phyloP scores from a whole-genome alignment of 139 green algal species.

The Tetraselmis striata region DNA sequence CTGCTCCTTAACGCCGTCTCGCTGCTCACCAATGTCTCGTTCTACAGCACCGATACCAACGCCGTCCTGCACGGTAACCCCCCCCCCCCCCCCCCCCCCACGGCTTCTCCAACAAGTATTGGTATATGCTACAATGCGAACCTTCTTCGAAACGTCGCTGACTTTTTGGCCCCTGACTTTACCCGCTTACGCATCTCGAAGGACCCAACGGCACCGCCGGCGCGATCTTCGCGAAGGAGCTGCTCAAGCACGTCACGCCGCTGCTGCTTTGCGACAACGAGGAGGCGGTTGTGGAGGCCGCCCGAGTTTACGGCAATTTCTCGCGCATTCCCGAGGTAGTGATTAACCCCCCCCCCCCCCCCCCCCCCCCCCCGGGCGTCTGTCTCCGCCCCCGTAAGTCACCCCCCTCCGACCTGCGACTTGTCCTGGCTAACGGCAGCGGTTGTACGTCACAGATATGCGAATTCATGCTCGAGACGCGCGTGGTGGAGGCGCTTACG shows the following conservation, averaged over 20 bases:
- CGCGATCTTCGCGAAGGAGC: not conserved
- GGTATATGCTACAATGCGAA: too few relatives aligned
- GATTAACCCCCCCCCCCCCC: too few relatives aligned
- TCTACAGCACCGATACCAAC: conserved; percentile 27
- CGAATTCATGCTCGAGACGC: conserved; percentile 28
- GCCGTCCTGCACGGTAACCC: not conserved
- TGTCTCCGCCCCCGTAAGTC: not conserved
- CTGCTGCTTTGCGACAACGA: conserved; percentile 45
- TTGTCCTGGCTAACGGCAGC: too few relatives aligned
- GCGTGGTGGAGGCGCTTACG: conserved; percentile 40
- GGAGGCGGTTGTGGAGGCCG: conserved; percentile 41
- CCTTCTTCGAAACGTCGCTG: too few relatives aligned
- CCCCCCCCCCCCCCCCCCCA: too few relatives aligned
- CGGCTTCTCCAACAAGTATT: too few relatives aligned
- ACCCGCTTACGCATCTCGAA: too few relatives aligned
- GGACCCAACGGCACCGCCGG: not conserved
- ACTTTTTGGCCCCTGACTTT: too few relatives aligned
- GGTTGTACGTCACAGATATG: too few relatives aligned
- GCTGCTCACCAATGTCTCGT: conserved; percentile 46
- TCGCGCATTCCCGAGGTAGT: conserved; percentile 19
- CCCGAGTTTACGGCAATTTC: conserved; percentile 45
- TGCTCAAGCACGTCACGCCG: conserved; percentile 37
- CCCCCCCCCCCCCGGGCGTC: too few relatives aligned
- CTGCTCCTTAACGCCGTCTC: conserved; percentile 48
- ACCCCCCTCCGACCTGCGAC: not conserved